A percentile compares a stretch with the other conserved stretches of the same genome.
Conservation (phyloP, 2,329 filamentous ascomycete genomes). For the Ophiocordyceps camponoti-rufipedis region DNA sequence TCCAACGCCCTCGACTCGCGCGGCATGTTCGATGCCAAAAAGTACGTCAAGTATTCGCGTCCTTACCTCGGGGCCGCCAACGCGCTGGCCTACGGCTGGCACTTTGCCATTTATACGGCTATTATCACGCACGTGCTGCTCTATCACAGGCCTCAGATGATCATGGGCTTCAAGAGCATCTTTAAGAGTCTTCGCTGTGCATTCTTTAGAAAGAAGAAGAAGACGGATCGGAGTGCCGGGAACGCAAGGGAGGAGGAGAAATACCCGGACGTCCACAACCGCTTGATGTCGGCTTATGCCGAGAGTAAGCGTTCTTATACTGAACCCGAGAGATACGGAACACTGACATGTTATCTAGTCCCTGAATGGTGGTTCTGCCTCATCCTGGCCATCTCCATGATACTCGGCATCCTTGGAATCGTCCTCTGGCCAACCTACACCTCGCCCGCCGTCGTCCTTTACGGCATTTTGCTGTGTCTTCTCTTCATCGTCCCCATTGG, state of each 20-base stretch:
- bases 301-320: conserved; percentile 8
- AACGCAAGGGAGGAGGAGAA: neutral
- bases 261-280: conserved; percentile 26
- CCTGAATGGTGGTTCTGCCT: conserved; percentile 36
- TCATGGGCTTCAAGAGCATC: conserved; percentile 27
- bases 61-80: conserved; percentile 31
- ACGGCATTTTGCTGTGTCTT: conserved; percentile 27
- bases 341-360: conserved; percentile 8
- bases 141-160: conserved; percentile 33
- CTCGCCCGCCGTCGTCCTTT: conserved; percentile 30
- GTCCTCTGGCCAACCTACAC: conserved; percentile 31
- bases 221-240: conserved; percentile 11
- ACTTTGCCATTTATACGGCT: conserved; percentile 35
- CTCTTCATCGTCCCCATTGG: conserved; percentile 33
- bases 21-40: conserved; percentile 24
- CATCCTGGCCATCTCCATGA: conserved; percentile 23
- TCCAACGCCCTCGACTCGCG: conserved; percentile 20
- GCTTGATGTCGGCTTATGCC: conserved; percentile 26
- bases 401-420: conserved; percentile 26
- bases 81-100: conserved; percentile 33
- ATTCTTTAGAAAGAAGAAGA: conserved; percentile 14
- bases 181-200: conserved; percentile 20
- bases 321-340: too few species aligned
- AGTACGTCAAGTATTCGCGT: conserved; percentile 31
- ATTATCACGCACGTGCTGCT: conserved; percentile 30